phyloP scores from a whole-genome alignment of 441 rosid species.

The Adansonia madagascariensis region DNA sequence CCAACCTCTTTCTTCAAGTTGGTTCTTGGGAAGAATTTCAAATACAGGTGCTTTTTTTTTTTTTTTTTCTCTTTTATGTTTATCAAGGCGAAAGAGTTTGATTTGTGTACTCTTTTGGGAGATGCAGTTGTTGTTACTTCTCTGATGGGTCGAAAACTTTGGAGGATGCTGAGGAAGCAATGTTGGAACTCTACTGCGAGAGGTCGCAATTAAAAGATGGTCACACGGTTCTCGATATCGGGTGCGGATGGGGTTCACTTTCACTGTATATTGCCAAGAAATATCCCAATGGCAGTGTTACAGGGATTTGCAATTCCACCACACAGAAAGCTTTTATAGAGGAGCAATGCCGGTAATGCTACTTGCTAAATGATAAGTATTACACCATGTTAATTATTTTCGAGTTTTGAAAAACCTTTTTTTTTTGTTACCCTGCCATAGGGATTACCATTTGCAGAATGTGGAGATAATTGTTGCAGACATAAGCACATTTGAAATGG shows the following conservation, averaged over 20 bases:
- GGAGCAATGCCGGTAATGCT: conserved; percentile 61
- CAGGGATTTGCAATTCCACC: conserved; percentile 82
- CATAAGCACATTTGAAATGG: conserved; percentile 76
- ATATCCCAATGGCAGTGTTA: conserved; percentile 61
- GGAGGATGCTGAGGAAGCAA: conserved; percentile 81
- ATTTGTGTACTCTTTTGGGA: background rate
- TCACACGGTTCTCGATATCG: conserved; percentile 73
- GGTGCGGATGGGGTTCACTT: conserved; percentile 94
- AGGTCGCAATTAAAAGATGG: conserved; percentile 74
- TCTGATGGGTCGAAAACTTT: conserved; percentile 50
- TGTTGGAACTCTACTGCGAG: conserved; percentile 75
- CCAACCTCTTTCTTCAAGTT: conserved; percentile 85
- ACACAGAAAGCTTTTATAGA: conserved; percentile 70
- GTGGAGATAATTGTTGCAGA: conserved; percentile 78
- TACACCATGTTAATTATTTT: background rate
- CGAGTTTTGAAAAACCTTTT: background rate
- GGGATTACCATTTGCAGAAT: conserved; percentile 64
- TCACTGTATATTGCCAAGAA: conserved; percentile 69
- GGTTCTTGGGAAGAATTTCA: conserved; percentile 71
- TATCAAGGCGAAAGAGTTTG: background rate
- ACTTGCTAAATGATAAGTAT: conserved; percentile 6
- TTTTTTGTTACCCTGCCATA: conserved; percentile 24
- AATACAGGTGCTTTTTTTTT: conserved; percentile 53
- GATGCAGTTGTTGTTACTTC: conserved; percentile 72
- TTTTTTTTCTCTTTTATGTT: background rate